Base-by-base conservation (phyloP, 352 stramenopile genomes). In the Blastocystis sp. region DNA sequence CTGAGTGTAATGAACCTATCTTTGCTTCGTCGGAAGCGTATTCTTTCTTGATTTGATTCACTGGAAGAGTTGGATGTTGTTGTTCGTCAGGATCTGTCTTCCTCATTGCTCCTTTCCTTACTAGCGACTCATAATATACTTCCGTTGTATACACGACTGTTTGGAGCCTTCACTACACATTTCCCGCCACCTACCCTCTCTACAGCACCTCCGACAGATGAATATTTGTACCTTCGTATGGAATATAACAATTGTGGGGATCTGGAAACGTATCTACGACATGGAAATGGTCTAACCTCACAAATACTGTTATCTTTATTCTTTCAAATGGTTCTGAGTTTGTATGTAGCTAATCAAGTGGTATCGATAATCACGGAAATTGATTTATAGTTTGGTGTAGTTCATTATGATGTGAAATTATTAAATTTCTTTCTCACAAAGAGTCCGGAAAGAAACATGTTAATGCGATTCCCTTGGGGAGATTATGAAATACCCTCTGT, bases 401-500 rank as follows among this genome's bases (percentile, higher is more conserved):
- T 81, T 44, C 70, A 81, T 40, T 81, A 81, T 56, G 70, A 81
- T 33, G 70, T 81, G 17, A 81, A 81, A 81, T 22, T 81, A 11
- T 35, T 62, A 7, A 81, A 81, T 40, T 81, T 64, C 54, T 56
- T 81, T 27, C 19, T 81, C 6, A 27, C 59, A 6, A 30, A 30
- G 22, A 60, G 48, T 40, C 6, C 42, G 5, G 19, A 17, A 17
- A 27, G 44, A 5, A 22, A 22, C 19, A 11, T 24, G 11, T 37
- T 30, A 19, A 35, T 59, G 6, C 42, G 15, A 19, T 56, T 81
- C 22, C 70, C 70, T 5, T 81, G 70, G 70, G 44, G 70, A 19
- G 13, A n/a, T 35, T 81, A 42, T 40, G 37, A 22, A 7, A 11
- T 62, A 35, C 70, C 70, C 27, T 7, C 42, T 27, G 2, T 27